These are phyloP conservation scores for Pleurozium schreberi DNA, from an alignment of 225 moss, liverwort and hornwort genomes.

Conservation along the genomic window DNA sequence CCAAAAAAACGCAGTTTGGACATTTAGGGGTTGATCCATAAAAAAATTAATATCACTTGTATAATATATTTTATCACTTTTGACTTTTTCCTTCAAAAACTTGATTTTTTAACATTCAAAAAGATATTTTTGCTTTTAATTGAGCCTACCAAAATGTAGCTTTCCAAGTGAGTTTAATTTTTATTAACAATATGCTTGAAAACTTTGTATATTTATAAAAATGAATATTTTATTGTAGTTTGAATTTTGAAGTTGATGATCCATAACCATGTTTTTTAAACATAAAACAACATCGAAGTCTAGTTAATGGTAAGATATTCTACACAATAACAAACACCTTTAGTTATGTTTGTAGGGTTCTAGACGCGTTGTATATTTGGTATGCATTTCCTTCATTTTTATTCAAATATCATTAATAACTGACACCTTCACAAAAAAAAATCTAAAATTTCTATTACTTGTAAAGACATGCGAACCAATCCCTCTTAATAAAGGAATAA, in stretches of 20 bases:
- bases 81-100: not conserved
- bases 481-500: too few relatives aligned
- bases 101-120: not conserved
- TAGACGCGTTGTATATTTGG: not conserved
- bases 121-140: not conserved
- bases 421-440: not conserved
- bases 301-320: not conserved
- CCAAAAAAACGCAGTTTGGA: too few relatives aligned
- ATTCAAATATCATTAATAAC: not conserved
- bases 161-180: not conserved
- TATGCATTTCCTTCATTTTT: not conserved
- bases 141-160: not conserved
- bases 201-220: not conserved
- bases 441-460: not conserved
- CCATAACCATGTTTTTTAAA: not conserved
- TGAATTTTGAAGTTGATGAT: not conserved
- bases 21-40: too few relatives aligned
- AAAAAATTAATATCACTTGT: too few relatives aligned
- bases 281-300: not conserved
- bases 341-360: not conserved
- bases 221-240: not conserved
- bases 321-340: not conserved
- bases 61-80: too few relatives aligned
- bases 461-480: not conserved
- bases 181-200: not conserved